A percentile compares a stretch with the other conserved stretches of the same genome.
Evolutionary conservation across 176 grass and related monocot genomes (phyloP).

Genomic region (Carex scoparia): DNA sequence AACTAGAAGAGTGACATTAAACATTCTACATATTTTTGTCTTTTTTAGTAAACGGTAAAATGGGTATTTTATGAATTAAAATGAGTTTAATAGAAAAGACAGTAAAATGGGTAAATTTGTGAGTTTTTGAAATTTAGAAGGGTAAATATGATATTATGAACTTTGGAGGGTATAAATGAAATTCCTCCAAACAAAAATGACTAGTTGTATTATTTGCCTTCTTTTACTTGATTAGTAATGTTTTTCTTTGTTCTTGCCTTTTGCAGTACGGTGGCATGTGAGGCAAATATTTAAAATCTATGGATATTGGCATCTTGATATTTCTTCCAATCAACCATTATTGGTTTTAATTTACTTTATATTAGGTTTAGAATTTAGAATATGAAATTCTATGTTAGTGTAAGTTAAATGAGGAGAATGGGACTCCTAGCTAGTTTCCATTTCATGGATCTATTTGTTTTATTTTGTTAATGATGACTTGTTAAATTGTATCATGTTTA

Average conservation of each 20-base stretch:
- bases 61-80: background rate
- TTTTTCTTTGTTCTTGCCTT: background rate
- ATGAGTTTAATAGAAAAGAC: too few species aligned
- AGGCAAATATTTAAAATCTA: background rate
- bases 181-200: background rate
- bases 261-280: conserved; percentile 29
- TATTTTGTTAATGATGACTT: background rate
- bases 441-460: background rate
- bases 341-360: background rate
- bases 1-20: too few species aligned
- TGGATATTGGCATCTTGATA: background rate
- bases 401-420: background rate
- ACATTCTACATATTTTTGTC: too few species aligned
- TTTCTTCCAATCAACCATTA: background rate
- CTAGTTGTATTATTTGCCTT: background rate
- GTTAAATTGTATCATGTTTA: background rate
- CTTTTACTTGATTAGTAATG: background rate
- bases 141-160: too few species aligned
- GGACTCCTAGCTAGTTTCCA: background rate
- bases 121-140: too few species aligned
- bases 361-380: conserved; percentile 16
- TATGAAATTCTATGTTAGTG: background rate
- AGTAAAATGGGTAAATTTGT: too few species aligned
- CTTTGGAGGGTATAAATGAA: too few species aligned
- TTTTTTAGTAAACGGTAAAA: too few species aligned